Evolutionary conservation across 768 basidiomycete genomes (phyloP).

Genomic region (Suillus subaureus): DNA sequence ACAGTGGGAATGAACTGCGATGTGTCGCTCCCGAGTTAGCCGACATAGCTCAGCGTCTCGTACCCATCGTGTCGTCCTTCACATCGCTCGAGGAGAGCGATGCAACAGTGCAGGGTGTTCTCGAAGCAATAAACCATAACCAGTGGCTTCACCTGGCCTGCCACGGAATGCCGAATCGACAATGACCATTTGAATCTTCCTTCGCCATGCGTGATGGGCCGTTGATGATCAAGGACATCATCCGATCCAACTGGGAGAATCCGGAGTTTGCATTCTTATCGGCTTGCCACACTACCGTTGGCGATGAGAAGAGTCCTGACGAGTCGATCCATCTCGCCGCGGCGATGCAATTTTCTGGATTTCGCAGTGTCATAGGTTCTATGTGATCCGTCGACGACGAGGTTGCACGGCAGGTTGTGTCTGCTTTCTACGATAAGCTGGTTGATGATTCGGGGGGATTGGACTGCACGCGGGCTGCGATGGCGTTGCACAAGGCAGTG

Average conservation of each 20-base stretch:
- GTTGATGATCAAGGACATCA: constrained; percentile 15
- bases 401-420: constrained; percentile 10
- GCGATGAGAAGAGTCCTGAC: constrained; percentile 18
- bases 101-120: constrained; percentile 5
- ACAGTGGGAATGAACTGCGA: constrained; percentile 10
- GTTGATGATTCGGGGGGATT: neutral
- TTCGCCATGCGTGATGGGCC: constrained; percentile 17
- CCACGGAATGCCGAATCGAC: constrained; percentile 17
- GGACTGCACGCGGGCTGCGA: neutral
- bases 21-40: constrained; percentile 18
- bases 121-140: constrained; percentile 7
- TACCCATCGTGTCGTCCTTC: constrained; percentile 9
- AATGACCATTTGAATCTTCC: constrained; percentile 18
- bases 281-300: constrained; percentile 26
- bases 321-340: constrained; percentile 25
- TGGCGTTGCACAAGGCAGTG: neutral
- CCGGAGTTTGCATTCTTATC: constrained; percentile 25
- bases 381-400: constrained; percentile 26
- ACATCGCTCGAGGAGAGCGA: neutral
- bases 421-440: neutral
- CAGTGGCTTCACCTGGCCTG: constrained; percentile 24
- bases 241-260: constrained; percentile 10
- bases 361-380: constrained; percentile 22
- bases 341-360: constrained; percentile 25
- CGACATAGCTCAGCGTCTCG: constrained; percentile 13